These are phyloP conservation scores for Lindgomyces ingoldianus DNA, from an alignment of 495 filamentous ascomycete genomes.

Conservation along the genomic window DNA sequence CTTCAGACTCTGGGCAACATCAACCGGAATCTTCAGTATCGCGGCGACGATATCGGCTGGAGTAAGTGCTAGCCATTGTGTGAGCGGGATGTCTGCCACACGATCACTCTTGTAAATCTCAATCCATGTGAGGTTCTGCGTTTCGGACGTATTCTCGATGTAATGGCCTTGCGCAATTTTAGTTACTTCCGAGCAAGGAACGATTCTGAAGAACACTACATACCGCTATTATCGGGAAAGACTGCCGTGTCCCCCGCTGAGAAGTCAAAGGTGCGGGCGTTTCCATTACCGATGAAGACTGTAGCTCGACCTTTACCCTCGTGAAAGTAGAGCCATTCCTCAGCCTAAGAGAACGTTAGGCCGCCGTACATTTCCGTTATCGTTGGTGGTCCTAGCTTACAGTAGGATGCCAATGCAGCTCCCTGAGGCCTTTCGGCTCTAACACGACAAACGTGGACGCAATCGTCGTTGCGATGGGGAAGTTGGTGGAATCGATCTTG, in stretches of 20 bases:
- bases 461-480: slow-evolving; percentile 61
- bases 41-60: slow-evolving; percentile 61
- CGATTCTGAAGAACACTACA: slow-evolving; percentile 1
- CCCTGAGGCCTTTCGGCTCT: slow-evolving; percentile 60
- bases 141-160: slow-evolving; percentile 64
- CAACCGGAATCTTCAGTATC: slow-evolving; percentile 58
- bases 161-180: slow-evolving; percentile 51
- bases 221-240: slow-evolving; percentile 64
- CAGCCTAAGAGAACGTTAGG: slow-evolving; percentile 47
- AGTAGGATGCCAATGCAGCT: slow-evolving; percentile 71
- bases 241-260: slow-evolving; percentile 63
- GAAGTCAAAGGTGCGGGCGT: slow-evolving; percentile 66
- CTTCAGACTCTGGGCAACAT: slow-evolving; percentile 58
- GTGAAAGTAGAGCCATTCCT: slow-evolving; percentile 70
- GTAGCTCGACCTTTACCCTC: slow-evolving; percentile 60
- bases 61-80: slow-evolving; percentile 66
- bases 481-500: slow-evolving; percentile 64
- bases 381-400: slow-evolving; percentile 43
- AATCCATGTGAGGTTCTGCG: slow-evolving; percentile 63
- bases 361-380: slow-evolving; percentile 17
- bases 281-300: slow-evolving; percentile 59
- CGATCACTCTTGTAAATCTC: slow-evolving; percentile 67
- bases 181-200: not conserved
- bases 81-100: slow-evolving; percentile 62
- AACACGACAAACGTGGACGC: slow-evolving; percentile 62